These are phyloP conservation scores for Malassezia vespertilionis DNA, from an alignment of 1,284 basidiomycete species.

Conservation along the genomic window DNA sequence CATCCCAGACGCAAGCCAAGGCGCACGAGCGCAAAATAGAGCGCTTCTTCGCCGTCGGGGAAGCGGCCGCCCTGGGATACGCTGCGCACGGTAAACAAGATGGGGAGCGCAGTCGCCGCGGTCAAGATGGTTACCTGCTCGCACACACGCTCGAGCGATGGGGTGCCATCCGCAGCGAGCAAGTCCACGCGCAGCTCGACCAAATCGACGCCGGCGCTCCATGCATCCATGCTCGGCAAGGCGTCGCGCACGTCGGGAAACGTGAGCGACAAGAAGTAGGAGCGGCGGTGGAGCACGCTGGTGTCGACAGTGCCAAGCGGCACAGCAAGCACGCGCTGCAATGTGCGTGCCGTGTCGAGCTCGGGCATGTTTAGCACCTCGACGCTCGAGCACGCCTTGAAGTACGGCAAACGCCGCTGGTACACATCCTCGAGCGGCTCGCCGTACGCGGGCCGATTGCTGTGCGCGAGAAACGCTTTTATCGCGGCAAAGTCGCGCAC, in stretches of 20 bases:
- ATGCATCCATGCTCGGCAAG: conserved; percentile 59
- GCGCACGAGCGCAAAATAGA: conserved; percentile 66
- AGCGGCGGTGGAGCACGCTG: conserved; percentile 35
- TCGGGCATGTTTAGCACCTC: conserved; percentile 48
- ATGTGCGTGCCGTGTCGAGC: neutral
- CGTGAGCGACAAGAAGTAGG: conserved; percentile 84
- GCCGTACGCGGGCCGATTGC: conserved; percentile 62
- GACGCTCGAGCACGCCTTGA: conserved; percentile 68
- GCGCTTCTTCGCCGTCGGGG: conserved; percentile 65
- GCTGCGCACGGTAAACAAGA: conserved; percentile 85
- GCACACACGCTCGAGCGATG: conserved; percentile 64
- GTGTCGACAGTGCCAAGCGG: neutral
- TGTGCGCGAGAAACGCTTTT: conserved; percentile 70
- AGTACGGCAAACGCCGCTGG: conserved; percentile 74
- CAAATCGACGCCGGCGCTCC: conserved; percentile 78
- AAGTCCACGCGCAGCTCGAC: conserved; percentile 88
- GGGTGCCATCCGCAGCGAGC: conserved; percentile 56
- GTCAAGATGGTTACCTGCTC: conserved; percentile 71
- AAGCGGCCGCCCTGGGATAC: conserved; percentile 80
- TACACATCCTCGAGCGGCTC: conserved; percentile 68
- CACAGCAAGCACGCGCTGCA: conserved; percentile 6
- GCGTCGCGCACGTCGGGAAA: conserved; percentile 73
- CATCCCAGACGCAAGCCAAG: conserved; percentile 72
- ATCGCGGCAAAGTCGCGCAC: conserved; percentile 62
- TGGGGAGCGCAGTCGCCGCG: conserved; percentile 66